Conservation (phyloP, 2,329 filamentous ascomycete genomes). For the Ascochyta lentis region DNA sequence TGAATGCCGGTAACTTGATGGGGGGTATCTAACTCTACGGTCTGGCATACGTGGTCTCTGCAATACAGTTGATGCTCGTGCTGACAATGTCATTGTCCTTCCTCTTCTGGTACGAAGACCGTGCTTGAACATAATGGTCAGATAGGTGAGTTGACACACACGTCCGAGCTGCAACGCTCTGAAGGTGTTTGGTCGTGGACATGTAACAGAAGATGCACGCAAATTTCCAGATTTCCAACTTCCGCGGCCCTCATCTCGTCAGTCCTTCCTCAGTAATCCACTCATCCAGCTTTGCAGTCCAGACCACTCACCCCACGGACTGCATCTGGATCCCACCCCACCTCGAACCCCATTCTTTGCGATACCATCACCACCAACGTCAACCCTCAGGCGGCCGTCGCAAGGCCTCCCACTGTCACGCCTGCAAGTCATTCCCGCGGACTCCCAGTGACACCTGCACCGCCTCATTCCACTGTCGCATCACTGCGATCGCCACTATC, state of each 20-base stretch:
- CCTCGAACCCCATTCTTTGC: background rate
- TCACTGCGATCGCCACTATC: background rate
- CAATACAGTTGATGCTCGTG: too few species aligned
- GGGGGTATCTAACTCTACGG: too few species aligned
- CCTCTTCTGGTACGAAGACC: too few species aligned
- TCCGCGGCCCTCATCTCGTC: background rate
- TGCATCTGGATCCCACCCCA: background rate
- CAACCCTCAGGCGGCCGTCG: background rate
- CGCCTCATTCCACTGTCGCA: constrained; percentile 8
- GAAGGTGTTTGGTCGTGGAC: too few species aligned
- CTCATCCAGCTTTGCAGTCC: background rate
- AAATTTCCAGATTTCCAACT: too few species aligned
- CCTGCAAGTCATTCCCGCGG: constrained; percentile 7
- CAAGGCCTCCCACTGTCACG: constrained; percentile 1
- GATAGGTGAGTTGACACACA: background rate
- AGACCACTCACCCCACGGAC: background rate
- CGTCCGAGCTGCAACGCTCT: too few species aligned
- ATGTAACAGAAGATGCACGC: too few species aligned
- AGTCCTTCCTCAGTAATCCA: background rate
- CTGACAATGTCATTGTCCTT: too few species aligned
- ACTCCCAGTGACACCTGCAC: constrained; percentile 1
- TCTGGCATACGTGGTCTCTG: too few species aligned
- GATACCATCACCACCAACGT: background rate
- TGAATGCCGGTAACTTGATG: too few species aligned
- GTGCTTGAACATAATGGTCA: background rate